Conservation (phyloP, 768 basidiomycete genomes). For the Trametes maxima region DNA sequence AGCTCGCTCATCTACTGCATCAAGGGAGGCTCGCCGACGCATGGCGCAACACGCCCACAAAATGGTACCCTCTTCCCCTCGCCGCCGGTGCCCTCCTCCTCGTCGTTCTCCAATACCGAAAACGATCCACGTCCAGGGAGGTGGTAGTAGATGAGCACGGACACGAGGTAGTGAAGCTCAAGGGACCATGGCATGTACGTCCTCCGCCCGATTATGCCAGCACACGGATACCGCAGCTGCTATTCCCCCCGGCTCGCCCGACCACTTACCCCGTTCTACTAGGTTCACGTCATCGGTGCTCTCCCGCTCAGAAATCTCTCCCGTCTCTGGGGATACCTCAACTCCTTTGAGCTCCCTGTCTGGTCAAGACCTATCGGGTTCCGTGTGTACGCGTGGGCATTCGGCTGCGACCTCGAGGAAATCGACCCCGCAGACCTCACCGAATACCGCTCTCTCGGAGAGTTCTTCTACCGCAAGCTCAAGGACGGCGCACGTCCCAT, state of each 20-base stretch:
- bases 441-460: slow-evolving; percentile 85
- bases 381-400: slow-evolving; percentile 81
- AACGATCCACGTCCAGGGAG: slow-evolving; percentile 53
- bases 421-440: slow-evolving; percentile 77
- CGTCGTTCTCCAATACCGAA: slow-evolving; percentile 73
- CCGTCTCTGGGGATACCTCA: slow-evolving; percentile 96
- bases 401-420: slow-evolving; percentile 94
- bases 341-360: slow-evolving; percentile 88
- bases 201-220: neutral
- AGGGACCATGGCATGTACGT: slow-evolving; percentile 92
- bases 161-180: slow-evolving; percentile 74
- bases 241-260: neutral
- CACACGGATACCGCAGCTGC: neutral
- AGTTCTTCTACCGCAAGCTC: slow-evolving; percentile 92
- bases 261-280: neutral
- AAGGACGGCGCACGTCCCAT: slow-evolving; percentile 83
- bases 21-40: slow-evolving; percentile 69
- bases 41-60: slow-evolving; percentile 86
- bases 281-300: slow-evolving; percentile 97
- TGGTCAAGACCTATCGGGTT: slow-evolving; percentile 95
- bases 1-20: neutral
- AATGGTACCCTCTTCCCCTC: slow-evolving; percentile 93
- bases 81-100: slow-evolving; percentile 90
- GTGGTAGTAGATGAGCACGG: slow-evolving; percentile 84
- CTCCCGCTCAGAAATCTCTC: slow-evolving; percentile 93